Evolutionary conservation across 208 protist genomes (phyloP).

Genomic region (Herpetomonas tarakana): DNA sequence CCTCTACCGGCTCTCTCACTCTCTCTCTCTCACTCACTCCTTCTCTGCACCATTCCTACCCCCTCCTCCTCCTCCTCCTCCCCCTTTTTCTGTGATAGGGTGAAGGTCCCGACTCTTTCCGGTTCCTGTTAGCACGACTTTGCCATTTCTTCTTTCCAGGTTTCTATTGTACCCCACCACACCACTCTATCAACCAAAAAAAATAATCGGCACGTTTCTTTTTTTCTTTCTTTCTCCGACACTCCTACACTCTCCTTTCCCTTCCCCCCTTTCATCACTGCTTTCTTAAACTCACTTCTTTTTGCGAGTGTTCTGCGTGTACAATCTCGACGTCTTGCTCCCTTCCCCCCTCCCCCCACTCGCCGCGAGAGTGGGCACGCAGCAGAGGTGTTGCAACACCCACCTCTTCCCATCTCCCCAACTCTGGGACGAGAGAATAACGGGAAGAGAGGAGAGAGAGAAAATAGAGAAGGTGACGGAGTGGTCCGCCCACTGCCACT

Average conservation of each 20-base stretch:
- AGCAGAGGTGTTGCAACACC: neutral
- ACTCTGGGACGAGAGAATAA: too few relatives aligned
- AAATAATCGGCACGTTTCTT: neutral
- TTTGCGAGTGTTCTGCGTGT: neutral
- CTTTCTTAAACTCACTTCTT: neutral
- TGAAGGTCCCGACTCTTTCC: neutral
- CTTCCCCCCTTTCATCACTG: too few relatives aligned
- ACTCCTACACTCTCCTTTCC: conserved; percentile 5
- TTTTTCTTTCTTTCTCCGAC: conserved; percentile 2
- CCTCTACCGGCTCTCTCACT: too few relatives aligned
- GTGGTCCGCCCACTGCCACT: too few relatives aligned
- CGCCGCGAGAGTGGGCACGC: neutral
- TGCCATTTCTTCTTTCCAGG: conserved; percentile 1
- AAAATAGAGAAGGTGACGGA: too few relatives aligned
- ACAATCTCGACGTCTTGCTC: neutral
- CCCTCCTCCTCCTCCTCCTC: neutral
- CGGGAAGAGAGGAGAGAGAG: too few relatives aligned
- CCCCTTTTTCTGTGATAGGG: neutral
- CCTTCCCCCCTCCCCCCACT: too few relatives aligned
- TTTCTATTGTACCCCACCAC: neutral
- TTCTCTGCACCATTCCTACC: neutral
- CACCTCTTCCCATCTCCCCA: too few relatives aligned
- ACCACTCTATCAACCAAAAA: neutral
- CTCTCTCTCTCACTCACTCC: neutral
- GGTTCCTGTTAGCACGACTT: neutral